Percentiles rank a stretch among this genome's conserved stretches.
These are phyloP conservation scores for Botryosphaeria dothidea DNA, from an alignment of 2,329 filamentous ascomycete species.

Conservation along the genomic window DNA sequence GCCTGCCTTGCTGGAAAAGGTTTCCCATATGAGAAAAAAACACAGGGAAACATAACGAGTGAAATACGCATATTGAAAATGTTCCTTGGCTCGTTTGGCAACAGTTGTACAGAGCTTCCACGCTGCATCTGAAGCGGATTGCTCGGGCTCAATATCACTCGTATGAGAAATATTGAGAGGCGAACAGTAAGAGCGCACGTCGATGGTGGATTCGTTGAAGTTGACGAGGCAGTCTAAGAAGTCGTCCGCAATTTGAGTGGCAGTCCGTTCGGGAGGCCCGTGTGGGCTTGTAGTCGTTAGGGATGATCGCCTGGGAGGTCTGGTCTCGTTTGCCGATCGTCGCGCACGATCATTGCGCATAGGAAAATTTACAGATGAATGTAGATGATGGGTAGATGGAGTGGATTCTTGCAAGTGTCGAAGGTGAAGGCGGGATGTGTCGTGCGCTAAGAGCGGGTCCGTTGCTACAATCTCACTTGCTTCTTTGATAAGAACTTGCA, in stretches of 20 bases:
- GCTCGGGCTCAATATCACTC: not conserved
- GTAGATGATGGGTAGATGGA: not conserved
- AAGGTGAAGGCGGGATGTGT: not conserved
- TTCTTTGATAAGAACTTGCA: not conserved
- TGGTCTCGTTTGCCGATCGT: not conserved
- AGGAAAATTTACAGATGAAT: not conserved
- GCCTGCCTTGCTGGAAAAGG: not conserved
- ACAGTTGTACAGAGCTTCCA: not conserved
- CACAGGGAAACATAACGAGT: not conserved
- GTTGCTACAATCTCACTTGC: not conserved
- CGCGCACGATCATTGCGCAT: not conserved
- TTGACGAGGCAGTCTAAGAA: not conserved
- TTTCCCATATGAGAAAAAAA: not conserved
- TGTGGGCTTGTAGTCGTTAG: not conserved
- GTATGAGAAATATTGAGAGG: not conserved
- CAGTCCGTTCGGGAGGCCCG: not conserved
- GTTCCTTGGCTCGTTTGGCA: not conserved
- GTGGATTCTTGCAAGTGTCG: not conserved
- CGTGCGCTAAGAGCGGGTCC: not conserved
- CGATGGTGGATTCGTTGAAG: not conserved
- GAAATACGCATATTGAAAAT: not conserved
- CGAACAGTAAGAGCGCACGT: not conserved
- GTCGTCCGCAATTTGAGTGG: not conserved
- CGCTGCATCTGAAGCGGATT: not conserved
- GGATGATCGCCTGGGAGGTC: not conserved